These are phyloP conservation scores for Annulohypoxylon stygium DNA, from an alignment of 495 filamentous ascomycete species.

Conservation along the genomic window DNA sequence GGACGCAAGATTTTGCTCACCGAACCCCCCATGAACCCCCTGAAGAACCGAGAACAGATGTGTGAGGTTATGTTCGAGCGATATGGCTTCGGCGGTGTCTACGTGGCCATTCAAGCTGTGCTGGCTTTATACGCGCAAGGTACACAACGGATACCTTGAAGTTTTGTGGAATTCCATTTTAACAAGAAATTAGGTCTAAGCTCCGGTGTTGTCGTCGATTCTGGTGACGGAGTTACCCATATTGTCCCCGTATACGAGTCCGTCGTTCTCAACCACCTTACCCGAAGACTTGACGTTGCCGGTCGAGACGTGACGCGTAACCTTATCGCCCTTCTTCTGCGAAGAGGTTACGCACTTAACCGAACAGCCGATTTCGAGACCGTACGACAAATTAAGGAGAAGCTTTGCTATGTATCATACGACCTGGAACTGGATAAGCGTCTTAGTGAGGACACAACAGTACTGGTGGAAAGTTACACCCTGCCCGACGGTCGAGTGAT, in stretches of 20 bases:
- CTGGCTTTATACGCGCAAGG: conserved; percentile 97
- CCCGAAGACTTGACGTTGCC: conserved; percentile 91
- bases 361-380: conserved; percentile 99
- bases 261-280: conserved; percentile 97
- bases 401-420: conserved; percentile 99
- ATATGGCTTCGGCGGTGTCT: conserved; percentile 96
- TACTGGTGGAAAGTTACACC: conserved; percentile 97
- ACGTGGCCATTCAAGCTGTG: conserved; percentile 98
- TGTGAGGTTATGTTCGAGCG: conserved; percentile 98
- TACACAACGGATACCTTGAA: conserved; percentile 52
- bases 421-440: conserved; percentile 96
- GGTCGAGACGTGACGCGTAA: conserved; percentile 98
- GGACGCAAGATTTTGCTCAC: conserved; percentile 98
- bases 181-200: conserved; percentile 75
- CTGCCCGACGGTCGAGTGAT: conserved; percentile 96
- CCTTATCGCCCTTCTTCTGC: conserved; percentile 93
- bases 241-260: conserved; percentile 98
- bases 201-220: conserved; percentile 97
- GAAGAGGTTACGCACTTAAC: conserved; percentile 96
- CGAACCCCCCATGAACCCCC: conserved; percentile 96
- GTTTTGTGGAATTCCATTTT: conserved; percentile 1
- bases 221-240: conserved; percentile 97
- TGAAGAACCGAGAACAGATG: conserved; percentile 97
- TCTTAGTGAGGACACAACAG: conserved; percentile 96
- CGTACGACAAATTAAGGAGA: conserved; percentile 99